Percentiles rank a stretch among this genome's conserved stretches.
These are phyloP conservation scores for Myrmaecium sp. DNA, from an alignment of 2,329 filamentous ascomycete species.

Conservation along the genomic window DNA sequence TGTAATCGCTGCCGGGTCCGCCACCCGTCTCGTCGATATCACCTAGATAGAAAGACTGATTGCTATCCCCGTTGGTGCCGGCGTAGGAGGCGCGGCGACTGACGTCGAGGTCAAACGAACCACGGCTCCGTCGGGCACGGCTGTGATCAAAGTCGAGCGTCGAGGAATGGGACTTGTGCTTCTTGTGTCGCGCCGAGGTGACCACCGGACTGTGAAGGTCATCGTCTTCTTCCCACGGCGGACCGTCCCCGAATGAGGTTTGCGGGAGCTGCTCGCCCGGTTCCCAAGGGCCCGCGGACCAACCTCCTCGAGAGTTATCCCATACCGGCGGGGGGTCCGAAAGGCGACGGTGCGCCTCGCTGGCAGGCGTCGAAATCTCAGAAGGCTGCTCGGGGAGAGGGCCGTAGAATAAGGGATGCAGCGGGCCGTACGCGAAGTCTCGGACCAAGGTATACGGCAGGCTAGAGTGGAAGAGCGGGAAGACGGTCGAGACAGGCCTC, in stretches of 20 bases:
- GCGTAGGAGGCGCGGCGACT: slow-evolving; percentile 32
- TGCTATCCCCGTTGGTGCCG: slow-evolving; percentile 47
- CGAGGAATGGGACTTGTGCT: slow-evolving; percentile 43
- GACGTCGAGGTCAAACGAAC: slow-evolving; percentile 1
- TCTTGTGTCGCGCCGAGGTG: slow-evolving; percentile 68
- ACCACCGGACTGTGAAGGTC: slow-evolving; percentile 81
- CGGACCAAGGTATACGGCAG: slow-evolving; percentile 79
- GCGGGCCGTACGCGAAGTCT: slow-evolving; percentile 80
- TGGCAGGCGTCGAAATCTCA: slow-evolving; percentile 67
- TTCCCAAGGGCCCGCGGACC: slow-evolving; percentile 40
- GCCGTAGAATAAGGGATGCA: slow-evolving; percentile 84
- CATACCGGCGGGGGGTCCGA: slow-evolving; percentile 63
- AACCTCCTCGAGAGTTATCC: slow-evolving; percentile 47
- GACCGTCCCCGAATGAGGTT: slow-evolving; percentile 63
- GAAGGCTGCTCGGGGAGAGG: slow-evolving; percentile 70
- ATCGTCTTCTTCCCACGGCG: slow-evolving; percentile 89
- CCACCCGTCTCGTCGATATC: slow-evolving; percentile 49
- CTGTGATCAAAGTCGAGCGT: slow-evolving; percentile 24
- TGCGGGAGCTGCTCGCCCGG: slow-evolving; percentile 55
- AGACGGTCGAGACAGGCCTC: slow-evolving; percentile 63
- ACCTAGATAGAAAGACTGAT: slow-evolving; percentile 58
- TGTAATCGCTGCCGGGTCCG: slow-evolving; percentile 62
- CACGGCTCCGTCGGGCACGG: slow-evolving; percentile 15
- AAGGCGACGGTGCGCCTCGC: slow-evolving; percentile 53
- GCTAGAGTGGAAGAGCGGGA: slow-evolving; percentile 70